Evolutionary conservation across 2,329 filamentous ascomycete genomes (phyloP).

Genomic region (Pseudocercospora eumusae): DNA sequence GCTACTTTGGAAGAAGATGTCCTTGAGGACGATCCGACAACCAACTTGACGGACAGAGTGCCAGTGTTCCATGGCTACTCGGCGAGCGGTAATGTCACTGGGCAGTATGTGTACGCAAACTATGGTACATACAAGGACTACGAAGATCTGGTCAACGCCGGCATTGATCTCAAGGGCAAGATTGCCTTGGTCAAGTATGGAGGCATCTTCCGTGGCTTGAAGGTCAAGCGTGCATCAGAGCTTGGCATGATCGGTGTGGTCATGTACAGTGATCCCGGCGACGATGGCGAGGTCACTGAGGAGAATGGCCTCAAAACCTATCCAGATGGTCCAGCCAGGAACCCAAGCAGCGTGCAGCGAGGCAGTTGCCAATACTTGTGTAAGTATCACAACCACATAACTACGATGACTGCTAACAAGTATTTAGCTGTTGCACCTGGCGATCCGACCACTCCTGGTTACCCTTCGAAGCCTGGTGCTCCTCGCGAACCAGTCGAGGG

Average conservation of each 20-base stretch:
- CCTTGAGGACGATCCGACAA: slow-evolving; percentile 79
- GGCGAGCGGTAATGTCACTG: slow-evolving; percentile 87
- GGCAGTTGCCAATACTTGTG: slow-evolving; percentile 71
- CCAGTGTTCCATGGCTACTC: slow-evolving; percentile 96
- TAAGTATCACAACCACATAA: slow-evolving; percentile 30
- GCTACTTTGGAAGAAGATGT: slow-evolving; percentile 83
- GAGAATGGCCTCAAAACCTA: slow-evolving; percentile 78
- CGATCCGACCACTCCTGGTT: slow-evolving; percentile 89
- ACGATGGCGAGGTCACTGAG: slow-evolving; percentile 80
- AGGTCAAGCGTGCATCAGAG: slow-evolving; percentile 89
- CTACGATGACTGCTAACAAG: slow-evolving; percentile 3
- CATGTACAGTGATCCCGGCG: slow-evolving; percentile 85
- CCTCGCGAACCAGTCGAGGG: slow-evolving; percentile 70
- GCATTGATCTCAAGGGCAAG: slow-evolving; percentile 76
- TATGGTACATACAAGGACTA: slow-evolving; percentile 86
- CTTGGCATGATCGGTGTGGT: slow-evolving; percentile 83
- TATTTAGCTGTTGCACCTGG: slow-evolving; percentile 58
- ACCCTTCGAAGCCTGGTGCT: slow-evolving; percentile 86
- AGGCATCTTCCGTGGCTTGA: slow-evolving; percentile 81
- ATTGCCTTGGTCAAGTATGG: slow-evolving; percentile 88
- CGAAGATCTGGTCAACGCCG: slow-evolving; percentile 74
- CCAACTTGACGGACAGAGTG: slow-evolving; percentile 68
- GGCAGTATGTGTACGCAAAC: slow-evolving; percentile 83
- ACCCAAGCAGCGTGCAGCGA: slow-evolving; percentile 86
- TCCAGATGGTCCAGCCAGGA: slow-evolving; percentile 80